Percentiles rank a stretch among this genome's conserved stretches.
Evolutionary conservation across 1,284 basidiomycete species (phyloP).

Genomic region (Microbotryum violaceum): DNA sequence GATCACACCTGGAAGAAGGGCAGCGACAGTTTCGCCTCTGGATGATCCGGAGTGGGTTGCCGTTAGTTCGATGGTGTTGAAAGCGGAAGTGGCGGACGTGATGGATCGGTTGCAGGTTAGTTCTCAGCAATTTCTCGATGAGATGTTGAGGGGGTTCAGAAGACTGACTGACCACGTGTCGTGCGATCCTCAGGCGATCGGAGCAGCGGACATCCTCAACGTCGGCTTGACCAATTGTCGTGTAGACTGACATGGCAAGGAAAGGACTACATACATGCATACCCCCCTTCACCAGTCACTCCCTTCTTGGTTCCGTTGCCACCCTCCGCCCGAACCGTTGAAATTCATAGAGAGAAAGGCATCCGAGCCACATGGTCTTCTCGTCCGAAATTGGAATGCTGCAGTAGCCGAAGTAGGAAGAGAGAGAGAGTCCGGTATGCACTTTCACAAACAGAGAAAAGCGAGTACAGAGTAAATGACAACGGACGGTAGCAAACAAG

Average conservation of each 20-base stretch:
- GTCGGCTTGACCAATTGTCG: slow-evolving; percentile 89
- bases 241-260: slow-evolving; percentile 50
- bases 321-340: too few relatives aligned
- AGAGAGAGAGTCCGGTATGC: too few relatives aligned
- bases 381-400: neutral
- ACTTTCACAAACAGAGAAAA: too few relatives aligned
- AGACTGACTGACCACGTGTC: neutral
- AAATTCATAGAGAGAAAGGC: neutral
- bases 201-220: slow-evolving; percentile 84
- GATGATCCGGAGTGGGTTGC: slow-evolving; percentile 80
- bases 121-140: neutral
- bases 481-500: too few relatives aligned
- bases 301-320: too few relatives aligned
- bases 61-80: slow-evolving; percentile 87
- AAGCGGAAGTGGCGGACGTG: slow-evolving; percentile 68
- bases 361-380: neutral
- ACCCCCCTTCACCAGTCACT: too few relatives aligned
- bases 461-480: too few relatives aligned
- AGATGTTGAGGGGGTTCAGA: too few relatives aligned
- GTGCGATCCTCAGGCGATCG: slow-evolving; percentile 39
- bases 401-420: too few relatives aligned
- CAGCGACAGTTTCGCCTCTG: slow-evolving; percentile 80
- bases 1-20: slow-evolving; percentile 82
- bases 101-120: slow-evolving; percentile 80
- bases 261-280: neutral